Base-by-base conservation (phyloP, 352 stramenopile genomes). In the Pythium angustatum region DNA sequence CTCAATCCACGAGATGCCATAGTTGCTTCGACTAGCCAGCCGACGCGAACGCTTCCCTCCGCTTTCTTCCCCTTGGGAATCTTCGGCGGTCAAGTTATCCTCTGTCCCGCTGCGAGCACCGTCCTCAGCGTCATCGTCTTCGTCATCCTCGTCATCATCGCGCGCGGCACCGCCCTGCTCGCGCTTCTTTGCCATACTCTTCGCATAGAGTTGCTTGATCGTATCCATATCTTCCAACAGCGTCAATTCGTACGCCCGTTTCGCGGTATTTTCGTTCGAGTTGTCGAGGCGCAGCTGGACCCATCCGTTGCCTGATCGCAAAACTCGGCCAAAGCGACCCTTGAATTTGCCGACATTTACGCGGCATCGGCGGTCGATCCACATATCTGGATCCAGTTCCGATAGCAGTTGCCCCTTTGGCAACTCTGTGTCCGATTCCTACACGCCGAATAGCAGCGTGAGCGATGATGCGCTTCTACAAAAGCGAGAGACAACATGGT, bases 261-360 rank as follows among this genome's bases (percentile, higher is more conserved):
- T 96, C 14, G 87, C 87, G 3, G 87, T 96, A 59, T 93, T 93
- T 43, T 92, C 82, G 49, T 83, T 90, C 17, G 85, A 91, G 53
- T 93, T 91, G 41, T 93, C 75, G 7, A 96, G 75, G 31, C 81
- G 79, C 19, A 96, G 64, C 54, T 96, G 87, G 26, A 96, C 87
- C 87, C 87, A 96, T n/a, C 87, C 87, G 59, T 96, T 96, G 21
- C 87, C 87, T 6, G 87, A 96, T 14, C 84, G 84, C 10, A 94
- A 58, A 9, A 96, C 87, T 36, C 84, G 81, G 3, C 85, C 87
- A 54, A 85, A 75, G 22, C 81, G 65, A 1, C 85, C 85, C 41
- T 92, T 92, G 60, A 94, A 96, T 69, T 96, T 96, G 59, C 87
- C 87, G 1, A 96, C 87, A 51, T 96, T 96, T 55, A 96, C 93